phyloP scores from a whole-genome alignment of 768 basidiomycete genomes.

The Clitopilus passeckerianus region DNA sequence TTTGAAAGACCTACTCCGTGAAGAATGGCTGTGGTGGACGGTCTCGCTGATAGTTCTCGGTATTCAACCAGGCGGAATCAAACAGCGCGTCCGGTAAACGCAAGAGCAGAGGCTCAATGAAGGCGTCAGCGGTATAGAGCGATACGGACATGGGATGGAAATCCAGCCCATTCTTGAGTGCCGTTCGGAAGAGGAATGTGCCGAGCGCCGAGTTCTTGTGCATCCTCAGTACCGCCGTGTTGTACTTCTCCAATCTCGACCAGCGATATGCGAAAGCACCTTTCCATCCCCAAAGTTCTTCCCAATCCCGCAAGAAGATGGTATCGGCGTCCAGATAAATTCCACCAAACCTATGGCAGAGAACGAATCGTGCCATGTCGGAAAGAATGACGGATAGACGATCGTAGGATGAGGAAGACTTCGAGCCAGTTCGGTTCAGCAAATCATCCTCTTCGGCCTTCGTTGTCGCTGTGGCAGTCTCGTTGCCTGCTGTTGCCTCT shows the following conservation, averaged over 20 bases:
- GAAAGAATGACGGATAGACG: conserved; percentile 88
- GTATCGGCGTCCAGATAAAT: conserved; percentile 95
- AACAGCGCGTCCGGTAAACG: conserved; percentile 89
- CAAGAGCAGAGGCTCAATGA: conserved; percentile 69
- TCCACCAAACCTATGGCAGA: conserved; percentile 91
- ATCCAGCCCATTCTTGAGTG: conserved; percentile 85
- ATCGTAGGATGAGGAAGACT: conserved; percentile 85
- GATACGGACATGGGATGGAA: conserved; percentile 95
- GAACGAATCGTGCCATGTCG: conserved; percentile 94
- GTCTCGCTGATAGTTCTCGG: conserved; percentile 84
- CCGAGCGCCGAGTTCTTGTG: conserved; percentile 87
- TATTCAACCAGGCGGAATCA: conserved; percentile 92
- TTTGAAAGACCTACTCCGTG: conserved; percentile 51
- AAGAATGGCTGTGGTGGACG: conserved; percentile 93
- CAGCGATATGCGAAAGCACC: conserved; percentile 95
- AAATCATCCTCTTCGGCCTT: conserved; percentile 46
- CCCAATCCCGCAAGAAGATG: conserved; percentile 91
- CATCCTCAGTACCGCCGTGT: conserved; percentile 88
- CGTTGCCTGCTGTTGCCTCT: conserved; percentile 31
- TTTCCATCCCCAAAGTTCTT: conserved; percentile 93
- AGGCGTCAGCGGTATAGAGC: conserved; percentile 78
- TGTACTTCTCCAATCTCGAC: conserved; percentile 89
- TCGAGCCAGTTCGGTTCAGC: conserved; percentile 80
- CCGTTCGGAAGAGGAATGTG: conserved; percentile 88
- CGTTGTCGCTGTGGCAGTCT: conserved; percentile 42